Percentiles rank a stretch among this genome's conserved stretches.
Conservation (phyloP, 768 basidiomycete genomes). For the Botryobasidium botryosum region DNA sequence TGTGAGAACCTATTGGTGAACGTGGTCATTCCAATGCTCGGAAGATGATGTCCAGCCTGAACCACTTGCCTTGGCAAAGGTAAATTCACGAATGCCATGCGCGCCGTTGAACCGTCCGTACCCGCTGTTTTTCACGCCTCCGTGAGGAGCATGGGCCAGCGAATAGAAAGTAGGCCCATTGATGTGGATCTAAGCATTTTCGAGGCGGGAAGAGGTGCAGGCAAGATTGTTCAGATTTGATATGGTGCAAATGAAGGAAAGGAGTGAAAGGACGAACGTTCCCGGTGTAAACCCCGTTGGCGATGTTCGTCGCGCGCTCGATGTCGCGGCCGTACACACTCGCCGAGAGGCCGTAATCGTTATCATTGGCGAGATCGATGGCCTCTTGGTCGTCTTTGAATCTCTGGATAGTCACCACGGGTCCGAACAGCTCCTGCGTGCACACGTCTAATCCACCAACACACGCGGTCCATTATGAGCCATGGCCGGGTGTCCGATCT, state of each 20-base stretch:
- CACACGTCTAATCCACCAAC: slow-evolving; percentile 3
- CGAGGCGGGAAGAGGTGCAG: no score
- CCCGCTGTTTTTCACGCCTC: slow-evolving; percentile 1
- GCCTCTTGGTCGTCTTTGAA: slow-evolving; percentile 84
- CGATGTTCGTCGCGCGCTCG: neutral
- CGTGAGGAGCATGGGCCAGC: no score
- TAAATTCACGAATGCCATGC: neutral
- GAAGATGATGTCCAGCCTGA: no score
- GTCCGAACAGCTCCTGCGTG: slow-evolving; percentile 67
- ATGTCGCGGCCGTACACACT: neutral
- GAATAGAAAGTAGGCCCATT: no score
- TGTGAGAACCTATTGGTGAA: no score
- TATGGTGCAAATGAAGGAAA: no score
- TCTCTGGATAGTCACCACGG: slow-evolving; percentile 65
- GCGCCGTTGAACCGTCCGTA: slow-evolving; percentile 1
- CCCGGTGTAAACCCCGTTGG: neutral
- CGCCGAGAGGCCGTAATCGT: slow-evolving; percentile 54
- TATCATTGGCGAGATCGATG: slow-evolving; percentile 69
- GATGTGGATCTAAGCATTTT: no score
- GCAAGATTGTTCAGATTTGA: no score
- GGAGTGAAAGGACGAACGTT: no score
- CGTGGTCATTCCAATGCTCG: no score
- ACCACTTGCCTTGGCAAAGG: neutral
- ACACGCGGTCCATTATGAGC: slow-evolving; percentile 1
- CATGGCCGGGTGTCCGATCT: slow-evolving; percentile 68